phyloP scores from a whole-genome alignment of 2,329 filamentous ascomycete genomes.

The Aspergillus pseudonomiae region DNA sequence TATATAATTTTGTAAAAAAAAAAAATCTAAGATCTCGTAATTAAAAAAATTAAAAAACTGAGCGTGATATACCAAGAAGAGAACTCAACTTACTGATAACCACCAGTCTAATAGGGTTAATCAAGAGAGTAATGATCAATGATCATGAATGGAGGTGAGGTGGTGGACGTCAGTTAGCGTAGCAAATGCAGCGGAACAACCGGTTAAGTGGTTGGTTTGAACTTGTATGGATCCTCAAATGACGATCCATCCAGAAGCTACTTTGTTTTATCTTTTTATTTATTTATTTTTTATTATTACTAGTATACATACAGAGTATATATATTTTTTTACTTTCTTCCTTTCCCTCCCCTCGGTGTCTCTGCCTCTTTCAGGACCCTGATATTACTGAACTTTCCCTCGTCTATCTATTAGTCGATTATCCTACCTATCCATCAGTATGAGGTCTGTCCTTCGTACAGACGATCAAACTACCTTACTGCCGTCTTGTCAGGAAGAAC shows the following conservation, averaged over 20 bases:
- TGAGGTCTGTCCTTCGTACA: neutral
- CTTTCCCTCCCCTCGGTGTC: neutral
- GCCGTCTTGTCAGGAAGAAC: neutral
- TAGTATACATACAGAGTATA: neutral
- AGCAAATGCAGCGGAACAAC: conserved; percentile 16
- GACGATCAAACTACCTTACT: neutral
- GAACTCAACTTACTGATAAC: neutral
- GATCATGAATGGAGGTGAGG: neutral
- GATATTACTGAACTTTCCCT: neutral
- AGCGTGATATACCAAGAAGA: neutral
- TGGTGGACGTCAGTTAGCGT: conserved; percentile 5
- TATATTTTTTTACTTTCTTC: neutral
- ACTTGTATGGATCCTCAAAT: conserved; percentile 2
- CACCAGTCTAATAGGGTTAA: neutral
- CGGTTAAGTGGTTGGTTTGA: conserved; percentile 9
- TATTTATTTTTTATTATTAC: neutral
- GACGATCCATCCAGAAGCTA: conserved; percentile 2
- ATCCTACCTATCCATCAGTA: neutral
- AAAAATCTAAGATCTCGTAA: neutral
- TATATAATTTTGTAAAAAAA: neutral
- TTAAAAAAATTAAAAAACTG: neutral
- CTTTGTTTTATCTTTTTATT: neutral
- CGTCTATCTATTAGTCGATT: neutral
- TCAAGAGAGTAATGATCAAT: neutral
- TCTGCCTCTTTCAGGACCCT: neutral